These are phyloP conservation scores for Pseudogymnoascus pannorum DNA, from an alignment of 2,329 filamentous ascomycete genomes.

Conservation along the genomic window DNA sequence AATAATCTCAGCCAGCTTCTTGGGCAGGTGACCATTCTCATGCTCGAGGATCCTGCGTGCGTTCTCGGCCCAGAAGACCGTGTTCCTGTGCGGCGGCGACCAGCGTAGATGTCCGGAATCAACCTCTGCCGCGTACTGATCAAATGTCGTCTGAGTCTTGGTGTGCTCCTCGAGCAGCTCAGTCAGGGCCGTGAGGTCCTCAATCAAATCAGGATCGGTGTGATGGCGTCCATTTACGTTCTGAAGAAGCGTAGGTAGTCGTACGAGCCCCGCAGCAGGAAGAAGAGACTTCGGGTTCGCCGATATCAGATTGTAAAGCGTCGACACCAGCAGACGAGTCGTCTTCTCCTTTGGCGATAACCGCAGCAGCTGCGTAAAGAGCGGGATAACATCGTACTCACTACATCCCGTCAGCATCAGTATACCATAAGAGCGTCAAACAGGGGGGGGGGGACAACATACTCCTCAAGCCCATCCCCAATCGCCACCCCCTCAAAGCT, in stretches of 20 bases:
- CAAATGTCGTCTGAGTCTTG: slow-evolving; percentile 49
- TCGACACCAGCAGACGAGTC: slow-evolving; percentile 81
- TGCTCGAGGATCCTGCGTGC: slow-evolving; percentile 62
- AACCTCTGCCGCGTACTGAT: slow-evolving; percentile 55
- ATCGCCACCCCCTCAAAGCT: slow-evolving; percentile 80
- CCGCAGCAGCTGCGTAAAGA: slow-evolving; percentile 87
- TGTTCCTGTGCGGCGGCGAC: slow-evolving; percentile 67
- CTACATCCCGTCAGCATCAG: slow-evolving; percentile 42
- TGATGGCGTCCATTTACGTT: slow-evolving; percentile 56
- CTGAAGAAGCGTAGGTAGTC: slow-evolving; percentile 62
- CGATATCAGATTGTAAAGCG: slow-evolving; percentile 75
- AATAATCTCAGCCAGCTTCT: slow-evolving; percentile 61
- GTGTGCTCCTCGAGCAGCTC: slow-evolving; percentile 60
- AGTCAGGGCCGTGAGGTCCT: slow-evolving; percentile 53
- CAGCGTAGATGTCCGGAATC: slow-evolving; percentile 63
- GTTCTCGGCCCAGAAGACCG: slow-evolving; percentile 67
- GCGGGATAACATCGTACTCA: slow-evolving; percentile 83
- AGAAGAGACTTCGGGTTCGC: slow-evolving; percentile 65
- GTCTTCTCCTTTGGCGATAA: slow-evolving; percentile 98
- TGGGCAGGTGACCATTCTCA: slow-evolving; percentile 55
- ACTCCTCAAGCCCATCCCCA: slow-evolving; percentile 77
- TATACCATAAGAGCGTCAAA: neutral
- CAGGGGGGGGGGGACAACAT: slow-evolving; percentile 30
- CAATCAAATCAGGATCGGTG: slow-evolving; percentile 55
- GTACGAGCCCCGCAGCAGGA: slow-evolving; percentile 77